A percentile compares a stretch with the other conserved stretches of the same genome.
Conservation (phyloP, 139 green algal species). For the Mesotaenium endlicherianum region DNA sequence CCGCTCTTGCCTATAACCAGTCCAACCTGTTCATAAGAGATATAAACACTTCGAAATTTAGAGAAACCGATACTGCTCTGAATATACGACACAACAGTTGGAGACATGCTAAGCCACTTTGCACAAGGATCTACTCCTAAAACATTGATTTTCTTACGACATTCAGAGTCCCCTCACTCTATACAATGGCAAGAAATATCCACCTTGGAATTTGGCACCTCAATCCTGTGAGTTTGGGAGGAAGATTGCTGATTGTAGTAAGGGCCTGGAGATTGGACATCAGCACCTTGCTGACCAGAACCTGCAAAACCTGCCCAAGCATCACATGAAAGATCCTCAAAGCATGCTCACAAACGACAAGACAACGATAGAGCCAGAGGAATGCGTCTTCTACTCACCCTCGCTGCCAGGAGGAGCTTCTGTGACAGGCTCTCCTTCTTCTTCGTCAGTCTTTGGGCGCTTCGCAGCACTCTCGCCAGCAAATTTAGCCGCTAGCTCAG, state of each 20-base stretch:
- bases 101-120: not conserved
- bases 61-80: not conserved
- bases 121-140: not conserved
- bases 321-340: not conserved
- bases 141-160: not conserved
- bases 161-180: not conserved
- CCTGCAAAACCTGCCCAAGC: not conserved
- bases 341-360: not conserved
- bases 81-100: not conserved
- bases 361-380: not conserved
- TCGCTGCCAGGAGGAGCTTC: not conserved
- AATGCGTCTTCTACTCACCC: not conserved
- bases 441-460: constrained; percentile 7
- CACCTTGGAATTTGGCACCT: constrained; percentile 36
- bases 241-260: constrained; percentile 12
- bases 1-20: constrained; percentile 91
- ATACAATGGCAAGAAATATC: not conserved
- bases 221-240: constrained; percentile 6
- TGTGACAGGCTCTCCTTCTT: not conserved
- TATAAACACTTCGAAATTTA: not conserved
- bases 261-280: not conserved
- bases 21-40: constrained; percentile 67
- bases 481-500: constrained; percentile 16
- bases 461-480: not conserved
- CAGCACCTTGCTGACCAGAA: not conserved